A percentile compares a stretch with the other conserved stretches of the same genome.
phyloP scores from a whole-genome alignment of 768 basidiomycete genomes.

The Obba rivulosa region DNA sequence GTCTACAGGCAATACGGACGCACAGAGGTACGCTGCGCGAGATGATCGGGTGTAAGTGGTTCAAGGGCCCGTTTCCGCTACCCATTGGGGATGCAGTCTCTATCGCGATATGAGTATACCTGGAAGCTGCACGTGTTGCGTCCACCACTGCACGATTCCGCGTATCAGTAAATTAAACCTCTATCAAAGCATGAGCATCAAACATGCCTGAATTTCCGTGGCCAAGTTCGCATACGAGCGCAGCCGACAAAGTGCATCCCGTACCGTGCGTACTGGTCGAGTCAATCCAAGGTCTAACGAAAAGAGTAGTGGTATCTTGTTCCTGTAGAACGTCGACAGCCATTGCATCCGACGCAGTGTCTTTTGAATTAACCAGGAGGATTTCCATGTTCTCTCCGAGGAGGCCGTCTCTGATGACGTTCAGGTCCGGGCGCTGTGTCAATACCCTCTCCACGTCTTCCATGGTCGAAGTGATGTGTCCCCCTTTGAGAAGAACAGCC shows the following conservation, averaged over 20 bases:
- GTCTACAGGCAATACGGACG: constrained; percentile 25
- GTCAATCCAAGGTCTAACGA: constrained; percentile 55
- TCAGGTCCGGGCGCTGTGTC: constrained; percentile 24
- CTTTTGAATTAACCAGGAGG: constrained; percentile 30
- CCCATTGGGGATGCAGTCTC: constrained; percentile 64
- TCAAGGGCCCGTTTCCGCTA: constrained; percentile 76
- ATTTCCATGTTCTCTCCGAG: constrained; percentile 61
- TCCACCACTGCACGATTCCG: constrained; percentile 38
- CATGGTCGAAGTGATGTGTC: constrained; percentile 52
- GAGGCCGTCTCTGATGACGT: constrained; percentile 40
- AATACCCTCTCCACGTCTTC: constrained; percentile 38
- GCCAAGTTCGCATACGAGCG: constrained; percentile 65
- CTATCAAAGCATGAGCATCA: not conserved
- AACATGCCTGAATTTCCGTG: constrained; percentile 39
- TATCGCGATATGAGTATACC: constrained; percentile 76
- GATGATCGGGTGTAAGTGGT: constrained; percentile 68
- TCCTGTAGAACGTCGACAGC: constrained; percentile 65
- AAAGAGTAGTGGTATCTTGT: constrained; percentile 37
- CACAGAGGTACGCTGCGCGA: constrained; percentile 47
- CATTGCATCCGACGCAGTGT: constrained; percentile 23
- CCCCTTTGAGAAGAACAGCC: constrained; percentile 80
- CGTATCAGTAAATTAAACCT: not conserved
- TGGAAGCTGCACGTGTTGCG: constrained; percentile 54
- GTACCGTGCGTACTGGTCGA: constrained; percentile 85
- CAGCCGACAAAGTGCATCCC: constrained; percentile 87